Conservation (phyloP, 129 eudicot genomes). For the Rutidosis leptorrhynchoides region DNA sequence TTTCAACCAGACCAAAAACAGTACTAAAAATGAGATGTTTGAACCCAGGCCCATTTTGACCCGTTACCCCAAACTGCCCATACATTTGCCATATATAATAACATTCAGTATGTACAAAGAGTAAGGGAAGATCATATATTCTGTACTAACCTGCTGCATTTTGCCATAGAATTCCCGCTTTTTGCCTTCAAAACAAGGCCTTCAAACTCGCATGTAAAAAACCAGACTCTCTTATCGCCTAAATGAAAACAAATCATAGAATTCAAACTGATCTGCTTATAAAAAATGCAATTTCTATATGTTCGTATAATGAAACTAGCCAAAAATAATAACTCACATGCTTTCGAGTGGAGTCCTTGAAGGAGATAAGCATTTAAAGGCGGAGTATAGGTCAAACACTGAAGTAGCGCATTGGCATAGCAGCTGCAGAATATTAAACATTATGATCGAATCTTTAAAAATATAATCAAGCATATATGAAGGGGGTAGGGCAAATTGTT, state of each 20-base stretch:
- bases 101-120: neutral
- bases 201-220: slow-evolving; percentile 86
- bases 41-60: neutral
- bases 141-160: slow-evolving; percentile 76
- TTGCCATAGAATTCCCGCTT: slow-evolving; percentile 50
- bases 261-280: neutral
- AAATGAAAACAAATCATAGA: slow-evolving; percentile 17
- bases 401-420: slow-evolving; percentile 94
- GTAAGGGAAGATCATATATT: neutral
- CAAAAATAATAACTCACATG: slow-evolving; percentile 52
- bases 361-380: slow-evolving; percentile 81
- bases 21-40: too few relatives aligned
- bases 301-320: neutral
- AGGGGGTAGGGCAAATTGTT: neutral
- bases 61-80: neutral
- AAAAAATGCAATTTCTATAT: neutral
- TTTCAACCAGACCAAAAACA: too few relatives aligned
- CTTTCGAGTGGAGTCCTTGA: slow-evolving; percentile 74
- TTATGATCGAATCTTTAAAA: neutral
- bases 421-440: slow-evolving; percentile 59
- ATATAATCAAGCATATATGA: neutral
- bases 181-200: slow-evolving; percentile 55
- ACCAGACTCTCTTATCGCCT: slow-evolving; percentile 81
- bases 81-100: neutral
- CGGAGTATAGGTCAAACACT: slow-evolving; percentile 87